Conservation (phyloP, 345 rosid species). For the Nasturtium officinale region DNA sequence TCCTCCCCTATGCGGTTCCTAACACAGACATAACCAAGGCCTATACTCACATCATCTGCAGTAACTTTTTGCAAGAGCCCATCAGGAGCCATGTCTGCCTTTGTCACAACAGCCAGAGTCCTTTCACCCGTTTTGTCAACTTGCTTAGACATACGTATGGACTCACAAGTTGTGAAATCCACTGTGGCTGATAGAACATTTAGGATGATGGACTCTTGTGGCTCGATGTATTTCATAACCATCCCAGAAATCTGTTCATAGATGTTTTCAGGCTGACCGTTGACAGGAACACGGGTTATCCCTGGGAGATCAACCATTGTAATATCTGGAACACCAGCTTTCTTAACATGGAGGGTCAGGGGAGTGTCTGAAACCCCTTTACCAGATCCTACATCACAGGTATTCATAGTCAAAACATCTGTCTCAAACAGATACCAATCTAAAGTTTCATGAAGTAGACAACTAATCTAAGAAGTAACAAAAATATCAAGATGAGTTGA, state of each 20-base stretch:
- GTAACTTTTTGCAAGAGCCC: constrained; percentile 53
- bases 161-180: constrained; percentile 57
- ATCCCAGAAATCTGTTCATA: constrained; percentile 52
- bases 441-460: too few species aligned
- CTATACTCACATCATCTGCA: constrained; percentile 54
- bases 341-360: constrained; percentile 54
- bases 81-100: constrained; percentile 53
- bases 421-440: too few species aligned
- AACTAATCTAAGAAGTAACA: too few species aligned
- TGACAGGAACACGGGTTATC: constrained; percentile 56
- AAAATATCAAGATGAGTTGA: too few species aligned
- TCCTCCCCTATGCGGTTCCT: constrained; percentile 44
- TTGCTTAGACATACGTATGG: constrained; percentile 53
- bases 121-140: constrained; percentile 50
- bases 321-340: constrained; percentile 56
- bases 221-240: constrained; percentile 54
- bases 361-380: constrained; percentile 53
- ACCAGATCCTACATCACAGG: constrained; percentile 41
- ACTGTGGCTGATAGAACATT: constrained; percentile 53
- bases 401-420: too few species aligned
- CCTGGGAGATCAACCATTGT: constrained; percentile 65
- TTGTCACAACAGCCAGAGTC: constrained; percentile 57
- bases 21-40: constrained; percentile 41
- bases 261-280: constrained; percentile 57
- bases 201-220: constrained; percentile 57